phyloP scores from a whole-genome alignment of 2,329 filamentous ascomycete genomes.

The Fusarium liriodendri region DNA sequence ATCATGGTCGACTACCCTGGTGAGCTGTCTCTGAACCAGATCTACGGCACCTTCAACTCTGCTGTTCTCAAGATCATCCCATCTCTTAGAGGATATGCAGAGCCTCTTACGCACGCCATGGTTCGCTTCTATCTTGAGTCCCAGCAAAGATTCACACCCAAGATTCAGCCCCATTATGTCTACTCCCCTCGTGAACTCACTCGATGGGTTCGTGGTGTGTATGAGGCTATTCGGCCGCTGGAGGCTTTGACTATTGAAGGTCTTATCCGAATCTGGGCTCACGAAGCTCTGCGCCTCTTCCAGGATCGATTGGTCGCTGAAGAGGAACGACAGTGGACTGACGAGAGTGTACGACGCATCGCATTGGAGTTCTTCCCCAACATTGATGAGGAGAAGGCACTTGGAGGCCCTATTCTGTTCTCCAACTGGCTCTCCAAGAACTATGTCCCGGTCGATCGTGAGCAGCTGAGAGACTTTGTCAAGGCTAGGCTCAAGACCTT shows the following conservation, averaged over 20 bases:
- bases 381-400: constrained; percentile 89
- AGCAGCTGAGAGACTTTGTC: constrained; percentile 95
- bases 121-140: constrained; percentile 96
- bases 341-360: constrained; percentile 86
- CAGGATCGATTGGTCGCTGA: constrained; percentile 96
- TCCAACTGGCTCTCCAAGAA: constrained; percentile 99
- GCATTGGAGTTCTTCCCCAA: constrained; percentile 93
- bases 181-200: constrained; percentile 99
- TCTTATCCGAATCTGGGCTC: constrained; percentile 95
- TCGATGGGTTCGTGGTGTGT: constrained; percentile 96
- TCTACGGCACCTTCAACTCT: constrained; percentile 98
- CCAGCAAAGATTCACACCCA: constrained; percentile 91
- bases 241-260: constrained; percentile 91
- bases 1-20: constrained; percentile 99
- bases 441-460: constrained; percentile 95
- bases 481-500: constrained; percentile 97
- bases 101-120: constrained; percentile 96
- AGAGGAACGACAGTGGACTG: constrained; percentile 95
- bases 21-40: constrained; percentile 92
- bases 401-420: constrained; percentile 94
- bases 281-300: constrained; percentile 95
- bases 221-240: constrained; percentile 94
- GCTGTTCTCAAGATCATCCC: constrained; percentile 98
- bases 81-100: constrained; percentile 92
- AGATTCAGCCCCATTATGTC: constrained; percentile 98